A percentile compares a stretch with the other conserved stretches of the same genome.
phyloP scores from a whole-genome alignment of 768 basidiomycete species.

The Lactarius psammicola region DNA sequence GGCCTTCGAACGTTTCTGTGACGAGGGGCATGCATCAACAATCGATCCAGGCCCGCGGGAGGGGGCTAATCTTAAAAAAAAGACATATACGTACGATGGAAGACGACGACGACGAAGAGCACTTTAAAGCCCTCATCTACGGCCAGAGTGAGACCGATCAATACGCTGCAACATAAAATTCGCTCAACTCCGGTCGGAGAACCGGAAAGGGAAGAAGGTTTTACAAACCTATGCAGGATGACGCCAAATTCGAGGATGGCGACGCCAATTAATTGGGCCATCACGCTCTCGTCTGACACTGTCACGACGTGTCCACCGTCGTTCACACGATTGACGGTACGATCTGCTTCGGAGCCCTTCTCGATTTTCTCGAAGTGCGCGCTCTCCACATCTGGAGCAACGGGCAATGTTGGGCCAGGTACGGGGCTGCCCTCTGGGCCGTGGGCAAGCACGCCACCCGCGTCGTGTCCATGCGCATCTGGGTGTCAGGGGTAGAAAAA shows the following conservation, averaged over 20 bases:
- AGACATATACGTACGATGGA: constrained; percentile 74
- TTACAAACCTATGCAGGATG: constrained; percentile 65
- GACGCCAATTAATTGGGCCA: constrained; percentile 80
- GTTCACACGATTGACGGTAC: constrained; percentile 35
- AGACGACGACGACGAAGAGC: constrained; percentile 86
- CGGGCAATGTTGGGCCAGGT: neutral
- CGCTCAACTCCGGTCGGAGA: neutral
- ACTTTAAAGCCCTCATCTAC: constrained; percentile 77
- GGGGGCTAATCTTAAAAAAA: too few species aligned
- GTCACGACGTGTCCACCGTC: constrained; percentile 37
- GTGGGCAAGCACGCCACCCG: constrained; percentile 62
- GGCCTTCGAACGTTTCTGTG: constrained; percentile 88
- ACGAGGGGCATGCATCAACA: neutral
- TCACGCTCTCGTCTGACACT: constrained; percentile 30
- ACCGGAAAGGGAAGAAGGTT: neutral
- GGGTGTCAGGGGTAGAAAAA: neutral
- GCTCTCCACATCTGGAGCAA: constrained; percentile 6
- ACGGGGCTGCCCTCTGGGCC: constrained; percentile 52
- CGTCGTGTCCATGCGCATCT: constrained; percentile 69
- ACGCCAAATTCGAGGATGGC: constrained; percentile 95
- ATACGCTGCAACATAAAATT: constrained; percentile 45
- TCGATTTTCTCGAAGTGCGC: constrained; percentile 9
- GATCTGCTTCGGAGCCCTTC: neutral
- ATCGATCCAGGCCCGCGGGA: neutral
- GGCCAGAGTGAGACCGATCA: constrained; percentile 91